Evolutionary conservation across 1,139 yeast genomes (phyloP).

Genomic region (Yamadazyma friedrichii): DNA sequence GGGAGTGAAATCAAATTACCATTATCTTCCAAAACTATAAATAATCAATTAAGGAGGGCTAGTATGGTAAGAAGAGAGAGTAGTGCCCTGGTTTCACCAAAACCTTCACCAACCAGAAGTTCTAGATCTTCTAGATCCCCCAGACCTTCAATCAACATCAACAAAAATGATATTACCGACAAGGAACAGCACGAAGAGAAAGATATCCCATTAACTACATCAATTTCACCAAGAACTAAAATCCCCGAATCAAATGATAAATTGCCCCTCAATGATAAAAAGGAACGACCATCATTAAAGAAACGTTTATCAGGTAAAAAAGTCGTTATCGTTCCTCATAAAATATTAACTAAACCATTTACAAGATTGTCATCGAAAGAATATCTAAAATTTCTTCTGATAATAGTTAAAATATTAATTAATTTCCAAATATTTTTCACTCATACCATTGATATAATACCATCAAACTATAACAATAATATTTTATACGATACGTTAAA

Average conservation of each 20-base stretch:
- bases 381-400: conserved; percentile 35
- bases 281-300: conserved; percentile 8
- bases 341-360: conserved; percentile 43
- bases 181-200: too few species aligned
- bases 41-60: conserved; percentile 32
- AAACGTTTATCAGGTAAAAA: conserved; percentile 18
- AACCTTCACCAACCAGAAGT: conserved; percentile 1
- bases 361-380: conserved; percentile 39
- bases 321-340: conserved; percentile 43
- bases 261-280: not conserved
- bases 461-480: conserved; percentile 5
- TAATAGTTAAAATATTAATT: conserved; percentile 37
- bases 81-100: not conserved
- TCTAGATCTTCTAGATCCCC: not conserved
- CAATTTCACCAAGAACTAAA: conserved; percentile 6
- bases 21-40: conserved; percentile 42
- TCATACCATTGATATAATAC: conserved; percentile 14
- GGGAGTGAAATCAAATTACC: conserved; percentile 41
- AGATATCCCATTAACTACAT: conserved; percentile 7
- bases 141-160: not conserved
- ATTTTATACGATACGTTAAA: conserved; percentile 8
- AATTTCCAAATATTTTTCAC: conserved; percentile 35
- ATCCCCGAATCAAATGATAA: not conserved
- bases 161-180: conserved; percentile 8
- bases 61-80: conserved; percentile 11